Base-by-base conservation (phyloP, 768 basidiomycete species). In the Boletus fagicola region DNA sequence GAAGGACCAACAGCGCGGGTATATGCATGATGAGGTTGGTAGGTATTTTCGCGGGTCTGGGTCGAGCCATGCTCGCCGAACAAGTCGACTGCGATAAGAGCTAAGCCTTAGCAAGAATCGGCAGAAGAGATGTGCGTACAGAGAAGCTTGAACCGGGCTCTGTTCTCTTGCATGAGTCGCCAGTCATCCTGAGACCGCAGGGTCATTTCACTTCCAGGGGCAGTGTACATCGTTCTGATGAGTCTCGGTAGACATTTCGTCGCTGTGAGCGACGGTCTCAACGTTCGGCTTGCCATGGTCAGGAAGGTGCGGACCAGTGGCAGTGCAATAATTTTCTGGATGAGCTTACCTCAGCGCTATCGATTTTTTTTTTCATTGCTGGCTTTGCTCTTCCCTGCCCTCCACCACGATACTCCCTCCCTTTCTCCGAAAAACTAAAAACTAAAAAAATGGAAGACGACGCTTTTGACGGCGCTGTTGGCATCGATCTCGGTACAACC, bases 401-500 rank as follows among this genome's bases (percentile, higher is more conserved):
- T 67, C 56, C 72, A 69, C 70, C 75, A 72, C 71, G 66, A 72
- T 71, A 64, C 33, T 5, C 56, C 63, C 56, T 61, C 61, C 66
- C 48, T 18, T 62, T 68, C 64, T 38, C 42, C 49, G 66, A 74
- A 77, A 58, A 53, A 22, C 46, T 10, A 68, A 74, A 77, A 57
- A 47, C 48, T 40, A 77, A 87, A 79, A 28, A 83, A 81, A 88
- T 90, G 86, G 92, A 94, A 74, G 93, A 95, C 79, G 75, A 87
- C 71, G 56, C 68, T 51, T 98, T 90, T 77, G 93, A 96, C 72
- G 95, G 95, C 74, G 95, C 95, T 73, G 82, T 98, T 78, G 95
- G 95, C 76, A 95, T 95, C 75, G 94, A 94, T 83, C 87, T 92
- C 67, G 94, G 95, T 68, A 97, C 95, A 62, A 98, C 95, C 65